Evolutionary conservation across 169 alveolate species (phyloP), one percentile per base, ranked within the genome.

Genomic region (Eimeria nieschulzi): DNA sequence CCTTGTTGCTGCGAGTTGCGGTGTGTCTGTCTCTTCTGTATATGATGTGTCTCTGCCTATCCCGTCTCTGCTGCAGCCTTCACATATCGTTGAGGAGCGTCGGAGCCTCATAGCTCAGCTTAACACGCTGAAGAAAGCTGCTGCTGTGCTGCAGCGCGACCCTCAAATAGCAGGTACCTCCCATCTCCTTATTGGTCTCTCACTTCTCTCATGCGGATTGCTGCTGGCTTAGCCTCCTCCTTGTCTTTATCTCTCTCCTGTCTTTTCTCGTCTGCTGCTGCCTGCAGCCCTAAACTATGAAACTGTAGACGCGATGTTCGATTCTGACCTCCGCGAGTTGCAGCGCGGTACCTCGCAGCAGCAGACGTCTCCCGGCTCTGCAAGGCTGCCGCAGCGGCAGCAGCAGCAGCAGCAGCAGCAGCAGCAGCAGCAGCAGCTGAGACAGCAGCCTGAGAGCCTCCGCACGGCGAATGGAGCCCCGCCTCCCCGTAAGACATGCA

Each of bases 81-180:
- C 91, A 9, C 91, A 91, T 72, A 82, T 91, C 59, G 70, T 83
- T 71, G 94, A 91, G 66, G 94, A 91, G 87, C 78, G 94, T 5
- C 82, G 90, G 46, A 46, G 75, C 12, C 63, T 91, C 64, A 51
- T 61, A 68, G 53, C 75, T n/a, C 94, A 91, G 91, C 59, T 78
- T 80, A 64, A 75, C 51, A 79, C 90, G 13, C 72, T 91, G 85
- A 68, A 91, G 94, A 82, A 82, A 80, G 94, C 94, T 15, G 76
- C 94, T 0, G 87, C 83, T 9, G 90, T 91, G 46, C 87, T 91
- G 72, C 94, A 91, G 84, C 72, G 90, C 23, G 94, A 91, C 46
- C 94, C 94, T 33, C 61, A 66, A 10, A 85, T 85, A 54, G 91
- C 91, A 55, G 86, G 86, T 59, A 19, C 5, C 71, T 25, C 5